Conservation (phyloP, 306 rosid genomes). For the Carpinus fangiana region DNA sequence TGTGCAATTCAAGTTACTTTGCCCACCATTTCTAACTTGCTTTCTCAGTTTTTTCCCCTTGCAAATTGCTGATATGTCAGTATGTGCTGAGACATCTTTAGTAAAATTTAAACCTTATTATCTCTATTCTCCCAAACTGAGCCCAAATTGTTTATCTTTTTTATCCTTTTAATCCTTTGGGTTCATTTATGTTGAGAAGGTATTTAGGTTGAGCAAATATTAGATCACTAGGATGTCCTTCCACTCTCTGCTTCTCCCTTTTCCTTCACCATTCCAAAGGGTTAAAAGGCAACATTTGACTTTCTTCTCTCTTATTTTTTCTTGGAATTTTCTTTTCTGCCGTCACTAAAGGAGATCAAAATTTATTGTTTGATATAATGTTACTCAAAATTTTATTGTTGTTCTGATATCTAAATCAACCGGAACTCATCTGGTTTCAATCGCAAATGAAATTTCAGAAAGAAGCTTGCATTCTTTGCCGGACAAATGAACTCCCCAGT, state of each 20-base stretch:
- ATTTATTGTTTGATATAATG: background rate
- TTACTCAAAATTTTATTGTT: background rate
- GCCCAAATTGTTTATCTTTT: background rate
- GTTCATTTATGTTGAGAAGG: background rate
- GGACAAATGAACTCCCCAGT: conserved; percentile 69
- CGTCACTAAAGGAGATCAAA: background rate
- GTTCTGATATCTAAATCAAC: conserved; percentile 1
- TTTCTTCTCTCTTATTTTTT: background rate
- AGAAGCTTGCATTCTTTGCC: conserved; percentile 78
- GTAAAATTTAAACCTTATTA: background rate
- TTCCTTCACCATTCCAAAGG: background rate
- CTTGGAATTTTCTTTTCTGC: background rate
- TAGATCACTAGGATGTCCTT: background rate
- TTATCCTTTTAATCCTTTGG: background rate
- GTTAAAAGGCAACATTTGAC: background rate
- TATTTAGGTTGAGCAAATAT: background rate
- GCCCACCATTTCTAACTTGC: background rate
- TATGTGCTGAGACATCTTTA: background rate
- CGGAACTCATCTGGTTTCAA: conserved; percentile 11
- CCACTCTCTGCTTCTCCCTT: background rate
- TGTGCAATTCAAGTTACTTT: background rate
- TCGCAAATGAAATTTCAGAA: conserved; percentile 38
- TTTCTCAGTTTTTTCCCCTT: background rate
- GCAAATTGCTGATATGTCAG: background rate
- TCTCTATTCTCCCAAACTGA: background rate